Evolutionary conservation across 495 filamentous ascomycete species (phyloP).

Genomic region (Penicillium waksmanii): DNA sequence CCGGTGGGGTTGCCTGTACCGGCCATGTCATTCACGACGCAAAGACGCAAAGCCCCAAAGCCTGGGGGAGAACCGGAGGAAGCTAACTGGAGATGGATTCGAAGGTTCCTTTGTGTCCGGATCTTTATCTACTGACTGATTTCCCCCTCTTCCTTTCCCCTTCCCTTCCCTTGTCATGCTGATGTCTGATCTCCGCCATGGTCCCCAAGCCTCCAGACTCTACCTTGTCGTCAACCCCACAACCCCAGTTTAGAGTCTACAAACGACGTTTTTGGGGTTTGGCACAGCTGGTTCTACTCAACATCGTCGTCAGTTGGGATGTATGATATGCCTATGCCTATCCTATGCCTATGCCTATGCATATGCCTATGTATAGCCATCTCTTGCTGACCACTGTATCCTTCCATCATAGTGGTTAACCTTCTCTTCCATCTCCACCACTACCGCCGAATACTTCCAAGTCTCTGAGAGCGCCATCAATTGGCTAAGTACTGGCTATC

Average conservation of each 20-base stretch:
- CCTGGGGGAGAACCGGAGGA: background rate
- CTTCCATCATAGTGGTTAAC: conserved; percentile 74
- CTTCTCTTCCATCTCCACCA: conserved; percentile 81
- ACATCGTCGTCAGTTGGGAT: conserved; percentile 94
- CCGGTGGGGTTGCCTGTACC: conserved; percentile 14
- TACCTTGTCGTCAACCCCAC: conserved; percentile 20
- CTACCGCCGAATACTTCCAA: conserved; percentile 73
- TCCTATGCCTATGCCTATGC: background rate
- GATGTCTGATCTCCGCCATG: background rate
- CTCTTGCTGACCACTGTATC: conserved; percentile 15
- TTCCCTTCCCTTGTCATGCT: background rate
- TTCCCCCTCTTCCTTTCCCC: background rate
- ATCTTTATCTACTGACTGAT: background rate
- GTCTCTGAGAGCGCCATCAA: conserved; percentile 81
- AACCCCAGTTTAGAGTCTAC: conserved; percentile 72
- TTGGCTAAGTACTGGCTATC: conserved; percentile 85
- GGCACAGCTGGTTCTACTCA: conserved; percentile 79
- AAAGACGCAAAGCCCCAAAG: conserved; percentile 13
- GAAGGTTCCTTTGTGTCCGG: background rate
- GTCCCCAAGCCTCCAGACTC: background rate
- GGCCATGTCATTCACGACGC: background rate
- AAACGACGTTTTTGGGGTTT: conserved; percentile 90
- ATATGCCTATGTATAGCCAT: background rate
- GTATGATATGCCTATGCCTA: conserved; percentile 55
- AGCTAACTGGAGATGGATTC: background rate